Base-by-base conservation (phyloP, 2,329 filamentous ascomycete species). In the Trichoderma koningii region DNA sequence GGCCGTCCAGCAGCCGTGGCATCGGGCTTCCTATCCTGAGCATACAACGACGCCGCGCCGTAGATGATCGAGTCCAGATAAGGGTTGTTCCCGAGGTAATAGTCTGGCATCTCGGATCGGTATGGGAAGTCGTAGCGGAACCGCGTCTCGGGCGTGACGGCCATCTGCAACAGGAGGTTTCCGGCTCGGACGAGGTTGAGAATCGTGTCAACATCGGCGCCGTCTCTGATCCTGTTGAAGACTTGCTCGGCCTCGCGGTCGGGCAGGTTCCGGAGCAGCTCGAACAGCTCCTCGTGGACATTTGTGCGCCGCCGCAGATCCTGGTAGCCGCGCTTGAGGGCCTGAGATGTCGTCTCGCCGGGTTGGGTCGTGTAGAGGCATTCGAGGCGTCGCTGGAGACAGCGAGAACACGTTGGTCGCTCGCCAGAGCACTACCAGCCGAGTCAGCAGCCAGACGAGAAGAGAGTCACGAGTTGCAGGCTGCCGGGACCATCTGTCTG, bases 91-190 rank as follows among this genome's bases (percentile, higher is more conserved):
- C 19, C 63, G 21, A 67, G 41, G 14, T 75, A 65, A 19, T 67
- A 71, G 3, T 66, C 56, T 1, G 76, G 76, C 63, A 67, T 66
- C 41, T 59, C 23, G 17, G 56, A 28, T 14, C 26, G 34, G 50
- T 75, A 76, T 1, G 76, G 76, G 45, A 78, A 77, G 50, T 75
- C 72, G 60, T 74, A 77, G 28, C 75, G 74, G 42, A 69, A 73
- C 5, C 74, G 69, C 7, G 73, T 69, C 62, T 77, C 75, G 15
- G 76, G 74, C 0, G 67, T 61, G 10, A 77, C 63, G 3, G 73
- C 70, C 19, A 76, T 68, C 66, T 78, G 74, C 5, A 77, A 65
- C 5, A 77, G 67, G 17, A 76, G 61, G 65, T 77, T 74, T n/a
- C 75, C 76, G 41, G 73, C 70, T 42, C 68, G 71, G 64, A 77